Evolutionary conservation across 1,284 basidiomycete species (phyloP).

Genomic region (Tilletia walkeri): DNA sequence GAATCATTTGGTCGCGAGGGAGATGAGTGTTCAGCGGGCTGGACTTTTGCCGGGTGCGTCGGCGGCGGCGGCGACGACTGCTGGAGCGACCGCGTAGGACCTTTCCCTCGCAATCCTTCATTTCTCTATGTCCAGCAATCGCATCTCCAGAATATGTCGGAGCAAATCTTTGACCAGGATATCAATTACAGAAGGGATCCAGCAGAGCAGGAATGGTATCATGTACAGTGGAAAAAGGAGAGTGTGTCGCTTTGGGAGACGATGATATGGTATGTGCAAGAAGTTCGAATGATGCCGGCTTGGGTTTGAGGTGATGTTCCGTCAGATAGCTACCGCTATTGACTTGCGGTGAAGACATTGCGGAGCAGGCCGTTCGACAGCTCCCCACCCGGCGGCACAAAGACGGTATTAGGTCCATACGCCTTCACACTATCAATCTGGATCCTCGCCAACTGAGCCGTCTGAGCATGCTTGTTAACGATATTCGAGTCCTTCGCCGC

Average conservation of each 20-base stretch:
- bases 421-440: conserved; percentile 67
- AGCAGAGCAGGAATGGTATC: too few relatives aligned
- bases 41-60: conserved; percentile 28
- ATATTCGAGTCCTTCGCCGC: conserved; percentile 67
- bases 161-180: not conserved
- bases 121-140: not conserved
- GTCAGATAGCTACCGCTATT: too few relatives aligned
- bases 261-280: too few relatives aligned
- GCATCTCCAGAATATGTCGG: not conserved
- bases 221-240: too few relatives aligned
- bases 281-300: too few relatives aligned
- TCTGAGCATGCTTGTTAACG: conserved; percentile 67
- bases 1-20: conserved; percentile 51
- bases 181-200: too few relatives aligned
- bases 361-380: too few relatives aligned
- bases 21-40: conserved; percentile 52
- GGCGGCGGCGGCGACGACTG: not conserved
- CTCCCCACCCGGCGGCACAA: conserved; percentile 65
- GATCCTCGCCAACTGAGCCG: conserved; percentile 69
- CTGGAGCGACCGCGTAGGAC: too few relatives aligned
- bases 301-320: too few relatives aligned
- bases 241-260: too few relatives aligned
- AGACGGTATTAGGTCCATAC: conserved; percentile 69
- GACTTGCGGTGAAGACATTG: too few relatives aligned
- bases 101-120: not conserved